Evolutionary conservation across 225 moss, liverwort and hornwort genomes (phyloP).

Genomic region (Bryum argenteum): DNA sequence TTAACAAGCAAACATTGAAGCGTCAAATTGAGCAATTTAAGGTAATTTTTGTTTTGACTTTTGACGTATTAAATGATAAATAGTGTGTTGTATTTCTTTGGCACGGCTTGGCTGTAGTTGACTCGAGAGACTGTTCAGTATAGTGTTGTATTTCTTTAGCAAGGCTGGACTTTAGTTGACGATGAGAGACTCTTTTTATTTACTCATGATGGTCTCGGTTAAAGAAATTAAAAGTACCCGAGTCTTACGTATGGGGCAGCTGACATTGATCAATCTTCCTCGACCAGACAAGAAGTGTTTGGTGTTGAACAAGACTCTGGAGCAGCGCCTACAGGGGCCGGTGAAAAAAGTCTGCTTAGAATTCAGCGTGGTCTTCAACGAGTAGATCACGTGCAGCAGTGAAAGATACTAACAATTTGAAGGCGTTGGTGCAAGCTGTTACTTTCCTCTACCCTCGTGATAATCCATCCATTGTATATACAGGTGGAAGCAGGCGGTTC

Average conservation of each 20-base stretch:
- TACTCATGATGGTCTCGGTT: not conserved
- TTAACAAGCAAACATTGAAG: constrained; percentile 82
- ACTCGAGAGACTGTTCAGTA: not conserved
- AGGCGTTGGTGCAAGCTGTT: too few relatives aligned
- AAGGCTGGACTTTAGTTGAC: not conserved
- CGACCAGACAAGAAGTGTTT: constrained; percentile 91
- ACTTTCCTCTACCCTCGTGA: too few relatives aligned
- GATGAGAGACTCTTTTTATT: constrained; percentile 1
- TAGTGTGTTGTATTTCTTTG: too few relatives aligned
- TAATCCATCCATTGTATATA: too few relatives aligned
- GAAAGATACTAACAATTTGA: too few relatives aligned
- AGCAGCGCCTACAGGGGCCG: too few relatives aligned
- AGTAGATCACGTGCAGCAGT: too few relatives aligned
- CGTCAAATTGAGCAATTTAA: constrained; percentile 94
- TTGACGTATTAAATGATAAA: not conserved
- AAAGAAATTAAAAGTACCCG: not conserved
- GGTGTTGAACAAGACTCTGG: constrained; percentile 93
- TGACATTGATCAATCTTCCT: constrained; percentile 81
- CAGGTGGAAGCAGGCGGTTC: too few relatives aligned
- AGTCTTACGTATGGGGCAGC: constrained; percentile 47
- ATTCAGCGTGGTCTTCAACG: too few relatives aligned
- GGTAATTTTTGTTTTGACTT: constrained; percentile 31
- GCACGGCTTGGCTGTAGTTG: too few relatives aligned
- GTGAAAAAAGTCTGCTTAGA: too few relatives aligned
- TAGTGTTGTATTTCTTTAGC: not conserved